These are phyloP conservation scores for Rhododendron williamsianum DNA, from an alignment of 148 eudicot genomes.

Conservation along the genomic window DNA sequence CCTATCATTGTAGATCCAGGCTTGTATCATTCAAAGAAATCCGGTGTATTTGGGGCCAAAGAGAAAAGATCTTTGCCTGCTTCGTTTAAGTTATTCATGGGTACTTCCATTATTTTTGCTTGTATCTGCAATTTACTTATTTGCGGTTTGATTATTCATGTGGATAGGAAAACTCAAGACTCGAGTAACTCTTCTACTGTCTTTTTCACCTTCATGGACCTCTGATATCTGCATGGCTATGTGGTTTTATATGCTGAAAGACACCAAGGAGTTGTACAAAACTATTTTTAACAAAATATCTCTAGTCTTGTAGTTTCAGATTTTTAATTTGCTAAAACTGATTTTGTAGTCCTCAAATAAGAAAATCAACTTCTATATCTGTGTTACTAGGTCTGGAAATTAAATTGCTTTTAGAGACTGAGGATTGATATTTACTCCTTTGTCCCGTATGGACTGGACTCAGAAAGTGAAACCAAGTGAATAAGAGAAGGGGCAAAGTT, in stretches of 20 bases:
- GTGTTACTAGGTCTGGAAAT: not conserved
- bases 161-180: not conserved
- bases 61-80: constrained; percentile 85
- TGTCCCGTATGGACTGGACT: not conserved
- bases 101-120: constrained; percentile 25
- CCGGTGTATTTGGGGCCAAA: constrained; percentile 84
- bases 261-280: not conserved
- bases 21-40: constrained; percentile 76
- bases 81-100: constrained; percentile 79
- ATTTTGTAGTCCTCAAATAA: not conserved
- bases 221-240: not conserved
- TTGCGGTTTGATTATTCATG: not conserved
- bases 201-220: not conserved
- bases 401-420: not conserved
- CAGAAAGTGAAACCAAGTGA: not conserved
- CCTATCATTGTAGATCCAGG: constrained; percentile 94
- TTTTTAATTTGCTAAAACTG: not conserved
- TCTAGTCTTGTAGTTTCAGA: not conserved
- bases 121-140: not conserved
- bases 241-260: not conserved
- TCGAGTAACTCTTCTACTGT: not conserved
- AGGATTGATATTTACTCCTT: not conserved
- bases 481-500: not conserved
- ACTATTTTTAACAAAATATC: not conserved
- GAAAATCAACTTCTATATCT: not conserved